phyloP scores from a whole-genome alignment of 495 filamentous ascomycete genomes.

The Sordaria brevicollis region DNA sequence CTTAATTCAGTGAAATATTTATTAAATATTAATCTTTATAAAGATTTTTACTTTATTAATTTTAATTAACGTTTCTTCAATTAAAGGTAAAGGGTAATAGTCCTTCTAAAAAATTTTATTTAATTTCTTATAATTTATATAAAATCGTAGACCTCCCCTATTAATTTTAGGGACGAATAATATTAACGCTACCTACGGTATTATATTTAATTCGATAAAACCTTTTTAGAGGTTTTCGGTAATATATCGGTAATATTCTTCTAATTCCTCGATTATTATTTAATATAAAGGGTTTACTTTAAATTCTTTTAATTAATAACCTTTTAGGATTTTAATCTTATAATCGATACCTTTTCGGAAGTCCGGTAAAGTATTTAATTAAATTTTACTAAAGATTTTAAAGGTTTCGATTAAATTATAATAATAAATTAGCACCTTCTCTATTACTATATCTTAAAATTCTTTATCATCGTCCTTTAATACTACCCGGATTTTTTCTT shows the following conservation, averaged over 20 bases:
- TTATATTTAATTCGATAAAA: not conserved
- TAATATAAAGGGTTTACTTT: conserved; percentile 13
- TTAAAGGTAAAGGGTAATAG: conserved; percentile 33
- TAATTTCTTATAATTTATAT: conserved; percentile 8
- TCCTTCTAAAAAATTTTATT: conserved; percentile 36
- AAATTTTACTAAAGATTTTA: not conserved
- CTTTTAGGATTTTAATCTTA: not conserved
- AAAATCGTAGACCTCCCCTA: conserved; percentile 25
- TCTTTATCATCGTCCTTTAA: not conserved
- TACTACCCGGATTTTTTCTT: not conserved
- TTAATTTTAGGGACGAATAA: conserved; percentile 26
- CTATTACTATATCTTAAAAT: not conserved
- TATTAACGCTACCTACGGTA: conserved; percentile 17
- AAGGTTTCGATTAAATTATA: not conserved
- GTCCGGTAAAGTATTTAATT: not conserved
- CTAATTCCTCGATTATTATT: conserved; percentile 16
- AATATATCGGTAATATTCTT: conserved; percentile 4
- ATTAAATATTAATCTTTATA: conserved; percentile 31
- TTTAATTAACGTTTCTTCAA: conserved; percentile 27
- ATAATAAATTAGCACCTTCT: not conserved
- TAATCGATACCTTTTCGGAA: not conserved
- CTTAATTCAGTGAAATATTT: conserved; percentile 19
- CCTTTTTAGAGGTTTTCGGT: conserved; percentile 3
- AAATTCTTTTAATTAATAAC: not conserved
- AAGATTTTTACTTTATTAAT: conserved; percentile 29